Evolutionary conservation across 371 early-diverging fungal genomes (phyloP).

Genomic region (Batkoa obscura): DNA sequence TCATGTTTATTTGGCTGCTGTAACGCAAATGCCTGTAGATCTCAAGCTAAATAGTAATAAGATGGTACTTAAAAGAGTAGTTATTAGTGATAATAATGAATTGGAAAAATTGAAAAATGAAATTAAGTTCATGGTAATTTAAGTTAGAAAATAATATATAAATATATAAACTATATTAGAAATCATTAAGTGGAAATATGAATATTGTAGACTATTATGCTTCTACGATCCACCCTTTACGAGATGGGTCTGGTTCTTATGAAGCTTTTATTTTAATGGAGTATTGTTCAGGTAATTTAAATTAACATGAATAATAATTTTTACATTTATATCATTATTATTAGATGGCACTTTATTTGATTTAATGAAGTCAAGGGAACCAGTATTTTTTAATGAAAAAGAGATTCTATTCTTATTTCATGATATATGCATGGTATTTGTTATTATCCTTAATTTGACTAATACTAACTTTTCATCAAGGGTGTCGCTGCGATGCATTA

Average conservation of each 20-base stretch:
- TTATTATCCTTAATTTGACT: neutral
- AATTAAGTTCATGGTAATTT: neutral
- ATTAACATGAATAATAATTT: neutral
- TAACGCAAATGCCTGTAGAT: neutral
- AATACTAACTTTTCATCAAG: slow-evolving; percentile 11
- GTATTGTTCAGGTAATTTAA: slow-evolving; percentile 49
- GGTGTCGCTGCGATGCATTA: slow-evolving; percentile 83
- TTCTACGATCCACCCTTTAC: slow-evolving; percentile 33
- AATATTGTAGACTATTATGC: slow-evolving; percentile 67
- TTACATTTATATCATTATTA: neutral
- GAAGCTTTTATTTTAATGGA: slow-evolving; percentile 80
- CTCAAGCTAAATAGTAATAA: neutral
- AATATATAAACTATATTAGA: slow-evolving; percentile 17
- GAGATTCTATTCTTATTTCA: slow-evolving; percentile 72
- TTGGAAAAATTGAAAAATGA: neutral
- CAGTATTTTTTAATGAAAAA: slow-evolving; percentile 45
- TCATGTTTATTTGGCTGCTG: slow-evolving; percentile 1
- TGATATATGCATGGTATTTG: slow-evolving; percentile 50
- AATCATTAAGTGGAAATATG: slow-evolving; percentile 49
- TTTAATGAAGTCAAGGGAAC: slow-evolving; percentile 61
- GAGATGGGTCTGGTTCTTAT: slow-evolving; percentile 29
- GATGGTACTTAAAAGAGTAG: neutral
- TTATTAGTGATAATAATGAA: neutral
- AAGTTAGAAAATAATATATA: neutral
- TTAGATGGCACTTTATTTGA: slow-evolving; percentile 67